Base-by-base conservation (phyloP, 1,139 yeast genomes). In the Yamadazyma buinensis region DNA sequence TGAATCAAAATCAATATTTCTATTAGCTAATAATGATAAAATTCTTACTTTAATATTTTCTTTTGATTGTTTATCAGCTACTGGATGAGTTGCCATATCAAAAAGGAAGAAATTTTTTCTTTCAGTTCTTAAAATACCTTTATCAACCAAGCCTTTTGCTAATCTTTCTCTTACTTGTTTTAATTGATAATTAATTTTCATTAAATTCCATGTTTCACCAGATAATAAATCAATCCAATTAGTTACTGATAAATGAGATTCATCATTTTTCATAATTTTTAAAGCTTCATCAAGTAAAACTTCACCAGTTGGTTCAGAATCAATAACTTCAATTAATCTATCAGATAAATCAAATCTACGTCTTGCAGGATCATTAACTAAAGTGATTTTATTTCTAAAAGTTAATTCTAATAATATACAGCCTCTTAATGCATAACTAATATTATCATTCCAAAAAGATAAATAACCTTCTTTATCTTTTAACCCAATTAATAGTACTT, bases 31-130 rank as follows among this genome's bases (percentile, higher is more conserved):
- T 38, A 87, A 59, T 34, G 75, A 72, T 43, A 90, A 67, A 23
- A 87, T 77, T 51, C 97, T 75, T 44, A 79, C 74, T 43, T 82
- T 79, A 38, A 87, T 80, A 46, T 84, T 84, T 58, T 88, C 94
- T 51, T 95, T 86, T 30, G 84, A 74, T 37, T 82, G 65, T 42
- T 73, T 75, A 61, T 92, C 98, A 26, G 94, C 84, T 11, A 92
- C 79, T 4, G 99, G 99, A 59, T 94, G 98, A 7, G 98, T 94
- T 17, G 98, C 96, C 97, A 92, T 92, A 61, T 92, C 98, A 50
- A 92, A 92, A 38, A 92, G 67, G 54, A 94, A 80, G 59, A 92
- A 92, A 64, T 87, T 94, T 55, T 90, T 88, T 56, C 95, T 79
- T 58, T 92, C 98, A 2, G 98, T 94, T 61, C 96, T 80, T 52